Percentiles rank a stretch among this genome's conserved stretches.
These are phyloP conservation scores for Talaromyces borbonicus DNA, from an alignment of 495 filamentous ascomycete species.

Conservation along the genomic window DNA sequence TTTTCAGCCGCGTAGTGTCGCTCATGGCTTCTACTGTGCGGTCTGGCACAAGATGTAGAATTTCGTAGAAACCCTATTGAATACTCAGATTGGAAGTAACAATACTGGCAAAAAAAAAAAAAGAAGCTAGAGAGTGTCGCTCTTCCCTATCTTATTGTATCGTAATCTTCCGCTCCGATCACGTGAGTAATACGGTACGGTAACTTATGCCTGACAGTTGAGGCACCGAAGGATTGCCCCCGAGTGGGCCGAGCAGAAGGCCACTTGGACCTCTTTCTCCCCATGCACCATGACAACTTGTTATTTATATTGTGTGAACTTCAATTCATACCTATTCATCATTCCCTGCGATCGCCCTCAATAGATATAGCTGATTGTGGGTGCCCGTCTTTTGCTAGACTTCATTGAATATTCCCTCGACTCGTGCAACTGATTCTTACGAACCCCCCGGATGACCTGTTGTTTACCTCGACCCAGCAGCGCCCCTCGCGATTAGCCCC, in stretches of 20 bases:
- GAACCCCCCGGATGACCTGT: slow-evolving; percentile 10
- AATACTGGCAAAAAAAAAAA: no score
- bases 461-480: slow-evolving; percentile 7
- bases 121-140: no score
- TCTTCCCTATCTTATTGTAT: no score
- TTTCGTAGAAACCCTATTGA: no score
- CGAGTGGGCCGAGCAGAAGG: slow-evolving; percentile 6
- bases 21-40: slow-evolving; percentile 42
- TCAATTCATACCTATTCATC: neutral
- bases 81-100: no score
- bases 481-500: slow-evolving; percentile 13
- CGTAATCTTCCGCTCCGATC: no score
- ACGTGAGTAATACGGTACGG: no score
- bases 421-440: slow-evolving; percentile 9
- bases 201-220: neutral
- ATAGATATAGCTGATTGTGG: no score
- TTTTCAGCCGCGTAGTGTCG: slow-evolving; percentile 72
- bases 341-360: neutral
- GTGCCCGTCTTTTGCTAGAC: neutral
- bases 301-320: neutral
- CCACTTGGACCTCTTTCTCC: slow-evolving; percentile 6
- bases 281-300: neutral
- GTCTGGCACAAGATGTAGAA: no score
- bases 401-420: neutral
- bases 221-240: slow-evolving; percentile 1